These are phyloP conservation scores for Aureobasidium subglaciale DNA, from an alignment of 2,329 filamentous ascomycete genomes.

Conservation along the genomic window DNA sequence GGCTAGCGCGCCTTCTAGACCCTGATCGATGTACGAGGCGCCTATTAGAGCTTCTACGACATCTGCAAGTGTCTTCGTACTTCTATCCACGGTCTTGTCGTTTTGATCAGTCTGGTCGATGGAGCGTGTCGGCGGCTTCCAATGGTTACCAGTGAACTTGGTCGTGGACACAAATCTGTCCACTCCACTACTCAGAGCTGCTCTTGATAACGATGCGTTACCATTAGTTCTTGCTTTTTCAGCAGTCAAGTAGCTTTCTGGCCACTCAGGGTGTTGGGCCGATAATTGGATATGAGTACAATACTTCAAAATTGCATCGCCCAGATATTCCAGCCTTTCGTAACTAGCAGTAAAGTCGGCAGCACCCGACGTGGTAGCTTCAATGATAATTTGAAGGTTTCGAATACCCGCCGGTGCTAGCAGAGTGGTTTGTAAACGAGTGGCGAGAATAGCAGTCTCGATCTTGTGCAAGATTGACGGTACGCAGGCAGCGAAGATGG, in stretches of 20 bases:
- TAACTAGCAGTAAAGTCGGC: constrained; percentile 61
- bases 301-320: constrained; percentile 76
- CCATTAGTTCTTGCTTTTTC: constrained; percentile 55
- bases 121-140: constrained; percentile 58
- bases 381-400: constrained; percentile 51
- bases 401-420: constrained; percentile 48
- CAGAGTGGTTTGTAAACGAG: constrained; percentile 50
- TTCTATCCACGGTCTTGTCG: constrained; percentile 37
- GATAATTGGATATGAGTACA: constrained; percentile 60
- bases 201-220: constrained; percentile 64
- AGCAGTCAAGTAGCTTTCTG: constrained; percentile 66
- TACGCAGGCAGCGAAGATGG: constrained; percentile 53
- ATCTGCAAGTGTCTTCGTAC: constrained; percentile 78
- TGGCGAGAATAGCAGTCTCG: constrained; percentile 57
- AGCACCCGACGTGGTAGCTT: constrained; percentile 62
- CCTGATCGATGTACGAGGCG: constrained; percentile 63
- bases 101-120: constrained; percentile 22
- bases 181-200: constrained; percentile 56
- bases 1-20: constrained; percentile 52
- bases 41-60: constrained; percentile 82
- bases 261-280: constrained; percentile 55
- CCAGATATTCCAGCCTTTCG: constrained; percentile 78
- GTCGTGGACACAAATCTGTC: constrained; percentile 66
- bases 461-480: constrained; percentile 68
- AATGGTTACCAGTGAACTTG: constrained; percentile 61